phyloP scores from a whole-genome alignment of 345 rosid species.

The Hypericum androsaemum region DNA sequence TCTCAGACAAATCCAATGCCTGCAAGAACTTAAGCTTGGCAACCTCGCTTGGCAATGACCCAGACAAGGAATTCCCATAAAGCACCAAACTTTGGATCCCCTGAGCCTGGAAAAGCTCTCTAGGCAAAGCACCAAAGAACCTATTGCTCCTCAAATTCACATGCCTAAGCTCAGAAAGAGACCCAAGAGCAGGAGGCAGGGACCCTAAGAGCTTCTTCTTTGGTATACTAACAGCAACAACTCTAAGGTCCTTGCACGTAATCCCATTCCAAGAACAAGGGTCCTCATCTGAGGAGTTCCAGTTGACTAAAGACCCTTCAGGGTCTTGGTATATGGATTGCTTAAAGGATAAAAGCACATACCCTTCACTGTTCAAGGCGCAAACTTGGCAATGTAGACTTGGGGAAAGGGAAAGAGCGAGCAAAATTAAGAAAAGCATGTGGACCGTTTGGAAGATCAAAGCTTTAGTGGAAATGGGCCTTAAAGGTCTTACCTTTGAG shows the following conservation, averaged over 20 bases:
- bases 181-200: slow-evolving; percentile 72
- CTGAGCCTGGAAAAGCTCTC: slow-evolving; percentile 47
- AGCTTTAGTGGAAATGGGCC: not conserved
- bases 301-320: slow-evolving; percentile 58
- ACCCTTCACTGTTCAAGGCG: slow-evolving; percentile 45
- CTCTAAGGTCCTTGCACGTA: slow-evolving; percentile 70
- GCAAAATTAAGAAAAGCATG: slow-evolving; percentile 14
- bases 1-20: slow-evolving; percentile 73
- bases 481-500: not conserved
- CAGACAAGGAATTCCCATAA: slow-evolving; percentile 80
- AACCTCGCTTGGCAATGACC: slow-evolving; percentile 56
- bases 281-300: slow-evolving; percentile 67
- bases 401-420: slow-evolving; percentile 13
- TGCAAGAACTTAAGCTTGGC: slow-evolving; percentile 71
- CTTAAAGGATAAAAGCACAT: slow-evolving; percentile 66
- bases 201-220: slow-evolving; percentile 68
- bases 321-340: slow-evolving; percentile 62
- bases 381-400: slow-evolving; percentile 6
- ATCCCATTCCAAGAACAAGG: slow-evolving; percentile 93
- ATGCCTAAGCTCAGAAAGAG: slow-evolving; percentile 75
- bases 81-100: slow-evolving; percentile 90
- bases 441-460: not conserved
- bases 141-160: slow-evolving; percentile 71
- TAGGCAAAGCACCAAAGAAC: slow-evolving; percentile 56
- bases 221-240: slow-evolving; percentile 77